Evolutionary conservation across 257 asterid species (phyloP).

Genomic region (Solanum sparsipilum): DNA sequence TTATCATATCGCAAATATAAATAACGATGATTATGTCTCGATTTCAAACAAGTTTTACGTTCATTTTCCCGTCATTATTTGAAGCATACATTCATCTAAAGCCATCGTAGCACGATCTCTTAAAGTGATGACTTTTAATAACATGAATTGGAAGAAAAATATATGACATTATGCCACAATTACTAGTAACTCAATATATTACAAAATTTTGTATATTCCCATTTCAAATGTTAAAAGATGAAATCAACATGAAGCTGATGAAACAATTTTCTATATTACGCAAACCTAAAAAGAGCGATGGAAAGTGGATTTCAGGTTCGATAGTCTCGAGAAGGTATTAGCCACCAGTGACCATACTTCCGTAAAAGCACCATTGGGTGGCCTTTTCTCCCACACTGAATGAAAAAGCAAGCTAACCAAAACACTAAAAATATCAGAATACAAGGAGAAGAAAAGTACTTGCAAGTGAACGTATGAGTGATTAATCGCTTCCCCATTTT

Average conservation of each 20-base stretch:
- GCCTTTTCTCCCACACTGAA: not conserved
- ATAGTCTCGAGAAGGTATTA: not conserved
- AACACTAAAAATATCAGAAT: not conserved
- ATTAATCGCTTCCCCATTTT: constrained; percentile 77
- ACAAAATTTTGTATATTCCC: not conserved
- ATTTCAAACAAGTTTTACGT: not conserved
- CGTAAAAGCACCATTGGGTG: not conserved
- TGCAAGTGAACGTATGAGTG: not conserved
- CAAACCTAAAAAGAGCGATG: not conserved
- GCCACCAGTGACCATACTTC: not conserved
- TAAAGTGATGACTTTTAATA: not conserved
- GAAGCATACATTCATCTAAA: not conserved
- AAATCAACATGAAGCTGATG: not conserved
- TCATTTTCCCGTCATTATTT: not conserved
- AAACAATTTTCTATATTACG: not conserved
- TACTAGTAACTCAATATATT: not conserved
- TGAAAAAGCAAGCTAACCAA: not conserved
- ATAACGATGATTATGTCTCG: not conserved
- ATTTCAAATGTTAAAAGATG: not conserved
- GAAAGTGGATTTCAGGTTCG: not conserved
- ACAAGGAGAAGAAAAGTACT: not conserved
- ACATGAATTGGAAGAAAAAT: not conserved
- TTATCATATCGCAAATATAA: not conserved
- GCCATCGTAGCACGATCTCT: not conserved
- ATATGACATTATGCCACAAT: not conserved